Percentiles rank a stretch among this genome's conserved stretches.
These are phyloP conservation scores for Hysterium pulicare DNA, from an alignment of 2,329 filamentous ascomycete genomes.

Conservation along the genomic window DNA sequence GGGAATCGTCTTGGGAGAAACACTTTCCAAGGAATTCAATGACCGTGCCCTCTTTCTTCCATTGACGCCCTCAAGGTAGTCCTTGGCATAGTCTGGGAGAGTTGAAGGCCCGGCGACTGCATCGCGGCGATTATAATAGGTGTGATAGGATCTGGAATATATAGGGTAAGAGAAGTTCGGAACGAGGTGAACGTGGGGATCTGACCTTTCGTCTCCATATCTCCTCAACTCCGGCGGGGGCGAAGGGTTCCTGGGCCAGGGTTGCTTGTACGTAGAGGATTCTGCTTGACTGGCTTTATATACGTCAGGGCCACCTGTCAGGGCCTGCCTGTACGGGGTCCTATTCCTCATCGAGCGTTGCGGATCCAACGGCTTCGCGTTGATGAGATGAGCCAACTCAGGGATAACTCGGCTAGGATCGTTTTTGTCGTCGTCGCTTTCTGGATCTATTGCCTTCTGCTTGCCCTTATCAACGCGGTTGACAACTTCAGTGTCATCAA, in stretches of 20 bases:
- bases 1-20: constrained; percentile 4
- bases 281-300: too few species aligned
- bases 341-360: neutral
- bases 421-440: neutral
- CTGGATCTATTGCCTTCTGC: neutral
- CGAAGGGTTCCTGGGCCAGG: too few species aligned
- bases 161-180: neutral
- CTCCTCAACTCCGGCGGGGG: too few species aligned
- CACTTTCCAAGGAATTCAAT: neutral
- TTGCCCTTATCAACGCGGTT: constrained; percentile 1
- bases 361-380: neutral
- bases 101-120: neutral
- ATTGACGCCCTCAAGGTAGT: too few species aligned
- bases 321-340: neutral
- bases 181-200: neutral
- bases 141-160: neutral
- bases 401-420: neutral
- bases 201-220: too few species aligned
- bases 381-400: constrained; percentile 1
- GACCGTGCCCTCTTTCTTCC: too few species aligned
- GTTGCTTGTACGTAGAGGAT: too few species aligned
- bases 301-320: too few species aligned
- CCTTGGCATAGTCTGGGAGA: too few species aligned
- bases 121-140: neutral
- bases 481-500: too few species aligned